Conservation (phyloP, 805 yeast species). For the Tetrapisispora pingtungensis region DNA sequence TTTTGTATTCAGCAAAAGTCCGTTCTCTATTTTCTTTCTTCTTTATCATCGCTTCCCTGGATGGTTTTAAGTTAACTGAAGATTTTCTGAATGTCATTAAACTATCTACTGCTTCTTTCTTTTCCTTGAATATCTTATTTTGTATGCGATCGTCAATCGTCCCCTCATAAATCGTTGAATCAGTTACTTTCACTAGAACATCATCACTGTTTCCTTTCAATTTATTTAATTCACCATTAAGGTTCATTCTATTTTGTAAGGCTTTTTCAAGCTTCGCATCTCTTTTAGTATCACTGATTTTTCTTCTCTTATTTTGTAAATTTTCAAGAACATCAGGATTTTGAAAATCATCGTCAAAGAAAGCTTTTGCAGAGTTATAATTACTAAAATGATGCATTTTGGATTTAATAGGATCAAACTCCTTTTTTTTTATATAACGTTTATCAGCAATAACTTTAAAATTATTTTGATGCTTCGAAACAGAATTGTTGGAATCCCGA, state of each 20-base stretch:
- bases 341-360: conserved; percentile 40
- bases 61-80: conserved; percentile 27
- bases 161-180: no score
- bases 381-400: conserved; percentile 31
- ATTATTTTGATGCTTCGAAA: not conserved
- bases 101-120: conserved; percentile 18
- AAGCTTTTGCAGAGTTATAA: conserved; percentile 37
- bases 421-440: conserved; percentile 20
- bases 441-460: conserved; percentile 9
- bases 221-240: not conserved
- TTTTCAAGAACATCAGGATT: conserved; percentile 38
- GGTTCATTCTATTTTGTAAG: conserved; percentile 9
- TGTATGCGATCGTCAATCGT: conserved; percentile 6
- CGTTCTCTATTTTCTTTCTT: conserved; percentile 23
- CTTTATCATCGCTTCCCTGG: conserved; percentile 23
- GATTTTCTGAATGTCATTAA: conserved; percentile 28
- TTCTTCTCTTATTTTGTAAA: conserved; percentile 30
- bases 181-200: not conserved
- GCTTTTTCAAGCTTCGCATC: conserved; percentile 26
- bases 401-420: conserved; percentile 1
- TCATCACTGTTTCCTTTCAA: conserved; percentile 7
- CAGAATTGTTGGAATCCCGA: not conserved
- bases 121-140: conserved; percentile 8
- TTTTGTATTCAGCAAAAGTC: conserved; percentile 20
- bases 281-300: conserved; percentile 31